These are phyloP conservation scores for Beauveria caledonica DNA, from an alignment of 2,329 filamentous ascomycete genomes.

Conservation along the genomic window DNA sequence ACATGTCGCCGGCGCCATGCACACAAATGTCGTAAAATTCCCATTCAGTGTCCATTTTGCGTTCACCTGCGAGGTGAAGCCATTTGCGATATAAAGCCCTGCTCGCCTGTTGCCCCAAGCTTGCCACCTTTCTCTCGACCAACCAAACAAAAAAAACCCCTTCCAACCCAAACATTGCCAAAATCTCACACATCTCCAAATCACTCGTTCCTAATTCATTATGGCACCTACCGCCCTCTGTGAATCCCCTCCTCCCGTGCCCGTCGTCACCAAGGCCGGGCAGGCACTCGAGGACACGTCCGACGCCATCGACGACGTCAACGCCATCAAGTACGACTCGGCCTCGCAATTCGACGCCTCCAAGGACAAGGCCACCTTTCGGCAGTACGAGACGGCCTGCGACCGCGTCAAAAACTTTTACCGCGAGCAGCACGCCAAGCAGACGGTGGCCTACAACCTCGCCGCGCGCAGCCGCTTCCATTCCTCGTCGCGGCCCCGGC, in stretches of 20 bases:
- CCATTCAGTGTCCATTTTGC: neutral
- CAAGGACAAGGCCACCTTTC: slow-evolving; percentile 74
- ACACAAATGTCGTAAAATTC: neutral
- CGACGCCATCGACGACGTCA: slow-evolving; percentile 42
- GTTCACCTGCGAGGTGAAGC: neutral
- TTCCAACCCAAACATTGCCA: no score
- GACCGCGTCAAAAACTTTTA: slow-evolving; percentile 85
- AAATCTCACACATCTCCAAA: neutral
- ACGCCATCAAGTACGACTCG: slow-evolving; percentile 41
- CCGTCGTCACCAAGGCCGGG: slow-evolving; percentile 14
- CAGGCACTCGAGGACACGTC: slow-evolving; percentile 40
- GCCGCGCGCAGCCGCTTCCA: slow-evolving; percentile 56
- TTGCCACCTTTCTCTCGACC: neutral
- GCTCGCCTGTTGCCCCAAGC: neutral
- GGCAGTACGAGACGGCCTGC: slow-evolving; percentile 76
- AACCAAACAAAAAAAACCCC: neutral
- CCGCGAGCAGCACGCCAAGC: slow-evolving; percentile 60
- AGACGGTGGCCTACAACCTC: slow-evolving; percentile 78
- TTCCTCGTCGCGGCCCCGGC: slow-evolving; percentile 50
- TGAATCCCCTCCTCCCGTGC: neutral
- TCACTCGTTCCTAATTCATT: neutral
- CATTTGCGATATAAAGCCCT: neutral
- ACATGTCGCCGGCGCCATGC: neutral
- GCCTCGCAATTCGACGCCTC: slow-evolving; percentile 60
- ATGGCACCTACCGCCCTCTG: slow-evolving; percentile 23